These are phyloP conservation scores for Oehlia diaphana DNA, from an alignment of 192 early-diverging fungal genomes.

Conservation along the genomic window DNA sequence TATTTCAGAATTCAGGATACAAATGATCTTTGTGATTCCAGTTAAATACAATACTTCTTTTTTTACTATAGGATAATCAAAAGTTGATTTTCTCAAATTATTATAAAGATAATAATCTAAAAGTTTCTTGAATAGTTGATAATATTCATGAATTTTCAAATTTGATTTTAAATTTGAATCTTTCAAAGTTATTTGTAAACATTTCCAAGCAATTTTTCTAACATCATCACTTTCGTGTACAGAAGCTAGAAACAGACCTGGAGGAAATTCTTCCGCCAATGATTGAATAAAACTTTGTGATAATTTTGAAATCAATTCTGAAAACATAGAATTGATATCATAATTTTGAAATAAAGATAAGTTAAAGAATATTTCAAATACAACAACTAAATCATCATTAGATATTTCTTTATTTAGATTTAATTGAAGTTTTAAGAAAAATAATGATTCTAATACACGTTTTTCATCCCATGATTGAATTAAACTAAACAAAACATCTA, in stretches of 20 bases:
- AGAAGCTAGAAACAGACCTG: background rate
- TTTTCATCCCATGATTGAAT: background rate
- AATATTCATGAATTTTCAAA: background rate
- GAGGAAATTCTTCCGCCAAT: background rate
- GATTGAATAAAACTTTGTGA: background rate
- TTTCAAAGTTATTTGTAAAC: background rate
- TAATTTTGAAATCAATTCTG: background rate
- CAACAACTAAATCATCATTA: background rate
- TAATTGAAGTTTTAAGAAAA: background rate
- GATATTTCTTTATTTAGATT: background rate
- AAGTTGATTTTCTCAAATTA: background rate
- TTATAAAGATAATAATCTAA: background rate
- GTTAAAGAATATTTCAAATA: background rate
- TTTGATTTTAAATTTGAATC: background rate
- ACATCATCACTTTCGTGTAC: background rate
- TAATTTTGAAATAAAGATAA: background rate
- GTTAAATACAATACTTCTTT: background rate
- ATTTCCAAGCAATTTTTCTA: background rate
- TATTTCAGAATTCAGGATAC: background rate
- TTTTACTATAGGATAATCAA: background rate
- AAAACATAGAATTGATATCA: background rate
- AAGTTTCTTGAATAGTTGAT: background rate
- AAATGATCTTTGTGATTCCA: background rate
- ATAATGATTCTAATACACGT: background rate
- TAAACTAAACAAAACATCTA: background rate